These are phyloP conservation scores for Scytalidium lignicola DNA, from an alignment of 2,329 filamentous ascomycete genomes.

Conservation along the genomic window DNA sequence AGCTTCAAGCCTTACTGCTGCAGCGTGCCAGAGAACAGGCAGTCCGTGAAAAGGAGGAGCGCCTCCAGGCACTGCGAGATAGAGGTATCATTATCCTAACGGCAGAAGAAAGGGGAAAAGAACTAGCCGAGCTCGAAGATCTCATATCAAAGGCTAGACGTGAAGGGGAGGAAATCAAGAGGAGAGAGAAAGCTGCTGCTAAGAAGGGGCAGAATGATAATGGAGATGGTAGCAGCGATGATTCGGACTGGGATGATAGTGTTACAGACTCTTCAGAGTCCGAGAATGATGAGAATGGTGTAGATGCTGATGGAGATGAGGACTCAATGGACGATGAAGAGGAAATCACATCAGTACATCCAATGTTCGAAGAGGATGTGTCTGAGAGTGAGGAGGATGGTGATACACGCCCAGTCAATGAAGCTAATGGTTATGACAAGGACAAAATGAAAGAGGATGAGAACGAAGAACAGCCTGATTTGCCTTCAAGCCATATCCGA, in stretches of 20 bases:
- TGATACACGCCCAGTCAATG: conserved; percentile 23
- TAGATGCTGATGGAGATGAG: conserved; percentile 20
- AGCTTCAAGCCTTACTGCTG: conserved; percentile 64
- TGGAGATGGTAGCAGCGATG: conserved; percentile 47
- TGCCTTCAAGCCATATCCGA: conserved; percentile 9
- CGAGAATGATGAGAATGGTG: conserved; percentile 35
- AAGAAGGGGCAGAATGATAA: conserved; percentile 55
- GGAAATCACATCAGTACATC: conserved; percentile 22
- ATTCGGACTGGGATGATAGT: conserved; percentile 47
- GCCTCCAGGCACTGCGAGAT: conserved; percentile 68
- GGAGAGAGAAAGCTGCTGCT: conserved; percentile 67
- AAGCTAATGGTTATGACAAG: conserved; percentile 25
- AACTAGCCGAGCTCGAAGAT: conserved; percentile 81
- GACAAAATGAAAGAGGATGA: conserved; percentile 17
- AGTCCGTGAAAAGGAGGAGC: conserved; percentile 68
- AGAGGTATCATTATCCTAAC: conserved; percentile 81
- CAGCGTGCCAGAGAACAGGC: conserved; percentile 77
- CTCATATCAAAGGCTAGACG: conserved; percentile 78
- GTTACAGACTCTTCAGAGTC: conserved; percentile 31
- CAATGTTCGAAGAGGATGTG: conserved; percentile 26
- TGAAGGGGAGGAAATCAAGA: conserved; percentile 74
- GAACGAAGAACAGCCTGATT: conserved; percentile 23
- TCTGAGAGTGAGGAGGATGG: conserved; percentile 35
- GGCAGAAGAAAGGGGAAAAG: conserved; percentile 76
- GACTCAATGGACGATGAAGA: conserved; percentile 33